A percentile compares a stretch with the other conserved stretches of the same genome.
Evolutionary conservation across 2,329 filamentous ascomycete genomes (phyloP).

Genomic region (Penicillium sp.): DNA sequence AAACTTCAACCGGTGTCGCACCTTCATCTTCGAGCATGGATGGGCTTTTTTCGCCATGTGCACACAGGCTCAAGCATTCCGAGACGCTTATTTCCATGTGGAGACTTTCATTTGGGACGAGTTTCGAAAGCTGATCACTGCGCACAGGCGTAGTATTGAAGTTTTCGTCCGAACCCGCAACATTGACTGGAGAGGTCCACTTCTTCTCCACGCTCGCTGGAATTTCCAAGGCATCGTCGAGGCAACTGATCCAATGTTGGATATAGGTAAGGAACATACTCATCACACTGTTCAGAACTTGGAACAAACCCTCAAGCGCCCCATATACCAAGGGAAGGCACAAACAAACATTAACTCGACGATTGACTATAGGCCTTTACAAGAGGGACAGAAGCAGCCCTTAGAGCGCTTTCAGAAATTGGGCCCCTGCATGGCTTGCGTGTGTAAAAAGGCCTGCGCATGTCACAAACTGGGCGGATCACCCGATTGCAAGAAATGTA

Average conservation of each 20-base stretch:
- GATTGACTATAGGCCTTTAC: constrained; percentile 10
- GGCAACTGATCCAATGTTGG: constrained; percentile 3
- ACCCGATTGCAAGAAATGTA: background rate
- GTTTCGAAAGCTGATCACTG: constrained; percentile 18
- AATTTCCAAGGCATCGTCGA: background rate
- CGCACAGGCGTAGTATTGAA: constrained; percentile 28
- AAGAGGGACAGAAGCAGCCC: background rate
- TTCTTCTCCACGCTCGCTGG: background rate
- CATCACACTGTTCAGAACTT: constrained; percentile 14
- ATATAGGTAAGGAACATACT: constrained; percentile 16
- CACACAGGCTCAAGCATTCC: constrained; percentile 30
- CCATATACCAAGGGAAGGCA: constrained; percentile 7
- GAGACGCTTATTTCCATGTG: constrained; percentile 9
- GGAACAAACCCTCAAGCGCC: constrained; percentile 11
- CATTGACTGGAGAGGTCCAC: constrained; percentile 25
- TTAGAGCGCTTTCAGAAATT: background rate
- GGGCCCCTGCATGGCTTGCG: background rate
- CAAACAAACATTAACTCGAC: constrained; percentile 20
- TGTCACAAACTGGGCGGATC: background rate
- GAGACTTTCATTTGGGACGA: constrained; percentile 15
- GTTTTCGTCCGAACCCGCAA: constrained; percentile 27
- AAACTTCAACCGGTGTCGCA: background rate
- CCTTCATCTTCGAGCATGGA: constrained; percentile 17
- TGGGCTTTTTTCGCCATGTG: constrained; percentile 34
- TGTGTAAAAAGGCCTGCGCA: background rate